Evolutionary conservation across 352 stramenopile genomes (phyloP).

Genomic region (Globisporangium parvum): DNA sequence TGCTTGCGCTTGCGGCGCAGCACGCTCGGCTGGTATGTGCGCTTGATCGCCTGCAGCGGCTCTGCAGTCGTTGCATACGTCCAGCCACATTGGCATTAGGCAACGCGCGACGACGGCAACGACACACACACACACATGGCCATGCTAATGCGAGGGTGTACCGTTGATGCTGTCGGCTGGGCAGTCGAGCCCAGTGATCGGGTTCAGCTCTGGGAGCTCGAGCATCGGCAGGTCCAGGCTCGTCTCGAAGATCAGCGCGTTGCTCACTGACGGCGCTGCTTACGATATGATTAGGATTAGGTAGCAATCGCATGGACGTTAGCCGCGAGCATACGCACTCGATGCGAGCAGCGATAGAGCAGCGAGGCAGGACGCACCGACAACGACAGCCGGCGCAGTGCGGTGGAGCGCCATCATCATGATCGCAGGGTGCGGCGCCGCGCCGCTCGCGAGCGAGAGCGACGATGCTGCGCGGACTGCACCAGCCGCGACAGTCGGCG

Average conservation of each 20-base stretch:
- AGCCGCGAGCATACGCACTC: background rate
- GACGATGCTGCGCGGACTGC: constrained; percentile 8
- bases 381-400: constrained; percentile 6
- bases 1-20: constrained; percentile 84
- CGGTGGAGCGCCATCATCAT: constrained; percentile 13
- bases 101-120: no score
- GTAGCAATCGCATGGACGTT: background rate
- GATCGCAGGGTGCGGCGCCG: constrained; percentile 12
- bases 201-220: constrained; percentile 14
- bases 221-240: constrained; percentile 7
- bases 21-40: constrained; percentile 83
- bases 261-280: constrained; percentile 11
- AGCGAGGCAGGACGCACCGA: constrained; percentile 3
- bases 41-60: constrained; percentile 72
- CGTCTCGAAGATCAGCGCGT: constrained; percentile 15
- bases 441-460: background rate
- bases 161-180: constrained; percentile 13
- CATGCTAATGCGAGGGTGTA: background rate
- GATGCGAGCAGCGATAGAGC: background rate
- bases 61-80: constrained; percentile 20
- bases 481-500: constrained; percentile 1
- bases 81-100: background rate
- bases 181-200: constrained; percentile 10
- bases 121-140: background rate
- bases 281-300: background rate